Evolutionary conservation across 176 grass and related monocot species (phyloP), one percentile per base, ranked within the genome.

Genomic region (Leersia perrieri): DNA sequence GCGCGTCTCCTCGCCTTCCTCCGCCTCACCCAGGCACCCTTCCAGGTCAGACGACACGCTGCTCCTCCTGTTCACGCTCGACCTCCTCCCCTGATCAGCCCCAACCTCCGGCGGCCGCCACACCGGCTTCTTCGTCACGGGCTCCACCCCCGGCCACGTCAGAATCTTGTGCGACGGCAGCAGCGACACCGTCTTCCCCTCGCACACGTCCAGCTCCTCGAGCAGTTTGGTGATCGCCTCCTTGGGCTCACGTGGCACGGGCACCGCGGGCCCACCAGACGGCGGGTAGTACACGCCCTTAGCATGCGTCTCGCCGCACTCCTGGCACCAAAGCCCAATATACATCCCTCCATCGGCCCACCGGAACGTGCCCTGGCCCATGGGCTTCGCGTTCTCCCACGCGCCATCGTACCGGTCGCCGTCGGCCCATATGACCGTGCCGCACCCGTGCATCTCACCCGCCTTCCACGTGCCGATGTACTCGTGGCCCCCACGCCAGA

Each of bases 101-200:
- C 49, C 30, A 0, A 72, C 67, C 81, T 79, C 72, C 64, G 87
- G 82, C 40, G 88, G 84, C 47, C 86, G 40, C 88, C 83, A 89
- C 49, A 85, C 92, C 18, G 88, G 88, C 25, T 91, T 78, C 86
- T 91, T 94, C 41, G 57, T 80, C 72, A 91, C 76, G 9, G 73
- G 36, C 33, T 91, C 89, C 33, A 94, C 77, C 8, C 88, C 86
- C 1, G 92, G 70, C 92, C 95, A 94, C 20, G 91, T 92, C 5
- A 94, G 42, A 7, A 78, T 70, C 95, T 98, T 98, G 58, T 92
- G 85, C 58, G 86, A 98, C 23, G 95, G 95, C 34, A 98, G 80
- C 16, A 98, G 87, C 30, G 92, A 98, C 35, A 84, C 60, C 14
- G 77, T 80, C 86, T 98, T 93, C n/a, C 90, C 80, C 26, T 84